Conservation (phyloP, 129 eudicot species). For the Flaveria ramosissima region DNA sequence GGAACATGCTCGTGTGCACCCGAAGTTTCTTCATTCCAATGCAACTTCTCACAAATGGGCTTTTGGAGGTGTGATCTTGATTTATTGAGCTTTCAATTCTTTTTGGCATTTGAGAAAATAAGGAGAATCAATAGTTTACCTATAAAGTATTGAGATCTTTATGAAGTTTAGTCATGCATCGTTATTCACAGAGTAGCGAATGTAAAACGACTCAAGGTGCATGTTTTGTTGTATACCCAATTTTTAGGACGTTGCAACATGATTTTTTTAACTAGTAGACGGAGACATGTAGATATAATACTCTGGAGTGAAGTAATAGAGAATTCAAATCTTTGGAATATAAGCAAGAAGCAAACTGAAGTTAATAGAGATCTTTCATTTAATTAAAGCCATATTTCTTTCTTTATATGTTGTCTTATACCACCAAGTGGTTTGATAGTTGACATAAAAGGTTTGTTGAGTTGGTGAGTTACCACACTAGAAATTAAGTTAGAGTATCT, state of each 20-base stretch:
- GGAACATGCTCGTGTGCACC: slow-evolving; percentile 94
- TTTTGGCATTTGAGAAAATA: background rate
- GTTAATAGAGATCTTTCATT: background rate
- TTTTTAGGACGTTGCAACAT: background rate
- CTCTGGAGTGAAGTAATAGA: background rate
- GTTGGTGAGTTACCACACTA: background rate
- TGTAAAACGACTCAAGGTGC: background rate
- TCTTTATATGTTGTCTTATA: background rate
- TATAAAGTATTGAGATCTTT: background rate
- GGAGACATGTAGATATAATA: background rate
- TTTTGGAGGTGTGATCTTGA: slow-evolving; percentile 60
- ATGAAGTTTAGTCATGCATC: background rate
- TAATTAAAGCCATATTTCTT: background rate
- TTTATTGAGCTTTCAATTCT: background rate
- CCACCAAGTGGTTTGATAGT: background rate
- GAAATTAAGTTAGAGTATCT: background rate
- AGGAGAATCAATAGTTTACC: background rate
- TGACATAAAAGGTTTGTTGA: background rate
- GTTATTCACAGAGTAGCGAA: background rate
- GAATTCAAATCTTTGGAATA: background rate
- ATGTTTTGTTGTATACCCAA: background rate
- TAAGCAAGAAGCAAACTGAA: slow-evolving; percentile 1
- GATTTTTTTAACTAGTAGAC: background rate
- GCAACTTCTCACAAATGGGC: slow-evolving; percentile 99
- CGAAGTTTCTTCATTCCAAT: slow-evolving; percentile 92